phyloP scores from a whole-genome alignment of 345 rosid genomes.

The Pistacia atlantica region DNA sequence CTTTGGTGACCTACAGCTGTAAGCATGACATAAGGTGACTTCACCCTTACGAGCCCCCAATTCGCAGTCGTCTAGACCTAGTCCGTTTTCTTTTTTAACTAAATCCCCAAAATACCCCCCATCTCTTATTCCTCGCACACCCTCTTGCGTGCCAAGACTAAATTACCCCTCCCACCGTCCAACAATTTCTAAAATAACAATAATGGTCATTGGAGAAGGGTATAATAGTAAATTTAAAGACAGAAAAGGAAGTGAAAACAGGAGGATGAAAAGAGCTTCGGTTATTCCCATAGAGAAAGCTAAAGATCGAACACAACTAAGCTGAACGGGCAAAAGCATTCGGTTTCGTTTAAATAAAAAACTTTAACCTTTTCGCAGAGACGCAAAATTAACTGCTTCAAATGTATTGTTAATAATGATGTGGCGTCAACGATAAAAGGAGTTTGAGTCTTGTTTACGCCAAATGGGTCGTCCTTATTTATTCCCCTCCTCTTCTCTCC shows the following conservation, averaged over 20 bases:
- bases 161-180: constrained; percentile 27
- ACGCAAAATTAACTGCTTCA: constrained; percentile 16
- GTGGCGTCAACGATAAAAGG: constrained; percentile 31
- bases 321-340: constrained; percentile 13
- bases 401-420: constrained; percentile 13
- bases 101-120: constrained; percentile 8
- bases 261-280: constrained; percentile 19
- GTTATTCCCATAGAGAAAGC: constrained; percentile 28
- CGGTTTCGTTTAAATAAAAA: constrained; percentile 22
- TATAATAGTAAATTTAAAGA: not conserved
- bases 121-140: not conserved
- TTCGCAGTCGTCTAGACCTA: not conserved
- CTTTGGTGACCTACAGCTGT: constrained; percentile 43
- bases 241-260: not conserved
- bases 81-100: not conserved
- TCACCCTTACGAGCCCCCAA: constrained; percentile 34
- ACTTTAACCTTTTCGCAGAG: constrained; percentile 27
- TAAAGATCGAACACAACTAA: constrained; percentile 18
- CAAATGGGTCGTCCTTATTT: constrained; percentile 46
- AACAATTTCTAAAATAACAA: not conserved
- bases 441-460: constrained; percentile 79
- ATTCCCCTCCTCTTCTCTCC: constrained; percentile 18
- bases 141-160: constrained; percentile 14
- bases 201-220: not conserved
- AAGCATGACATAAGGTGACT: constrained; percentile 47